A percentile compares a stretch with the other conserved stretches of the same genome.
phyloP scores from a whole-genome alignment of 2,329 filamentous ascomycete species.

The Pseudopyrenochaeta lycopersici region DNA sequence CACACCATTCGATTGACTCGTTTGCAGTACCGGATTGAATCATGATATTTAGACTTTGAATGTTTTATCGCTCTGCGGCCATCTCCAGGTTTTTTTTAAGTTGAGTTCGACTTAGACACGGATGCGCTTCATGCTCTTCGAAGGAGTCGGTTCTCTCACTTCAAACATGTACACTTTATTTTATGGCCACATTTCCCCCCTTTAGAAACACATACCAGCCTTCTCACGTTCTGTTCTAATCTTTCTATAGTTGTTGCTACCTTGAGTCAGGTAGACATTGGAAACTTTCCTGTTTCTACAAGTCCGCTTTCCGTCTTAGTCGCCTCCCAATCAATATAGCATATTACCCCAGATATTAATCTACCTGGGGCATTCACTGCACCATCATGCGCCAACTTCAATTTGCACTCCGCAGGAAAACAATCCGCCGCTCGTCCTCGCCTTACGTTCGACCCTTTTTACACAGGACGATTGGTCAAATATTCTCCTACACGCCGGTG shows the following conservation, averaged over 20 bases:
- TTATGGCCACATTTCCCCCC: background rate
- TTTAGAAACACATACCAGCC: no score
- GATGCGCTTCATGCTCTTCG: no score
- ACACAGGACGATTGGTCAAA: slow-evolving; percentile 9
- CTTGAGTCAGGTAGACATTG: background rate
- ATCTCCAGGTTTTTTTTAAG: no score
- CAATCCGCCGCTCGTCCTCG: slow-evolving; percentile 2
- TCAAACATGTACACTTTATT: background rate
- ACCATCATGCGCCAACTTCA: slow-evolving; percentile 20
- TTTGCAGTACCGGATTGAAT: no score
- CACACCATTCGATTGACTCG: no score
- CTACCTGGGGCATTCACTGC: slow-evolving; percentile 29
- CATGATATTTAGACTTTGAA: no score
- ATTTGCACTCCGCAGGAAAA: slow-evolving; percentile 6
- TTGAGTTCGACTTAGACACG: no score
- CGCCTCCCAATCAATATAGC: slow-evolving; percentile 26
- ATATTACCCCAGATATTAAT: slow-evolving; percentile 47
- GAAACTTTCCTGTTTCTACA: slow-evolving; percentile 7
- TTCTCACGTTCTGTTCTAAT: background rate
- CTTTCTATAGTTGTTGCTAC: background rate
- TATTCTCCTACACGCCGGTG: slow-evolving; percentile 1
- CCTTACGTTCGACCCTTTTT: background rate
- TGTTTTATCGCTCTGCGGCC: no score
- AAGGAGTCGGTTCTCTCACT: background rate
- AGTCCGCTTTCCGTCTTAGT: slow-evolving; percentile 22